phyloP scores from a whole-genome alignment of 371 early-diverging fungal genomes.

The Chytridium lagenaria region DNA sequence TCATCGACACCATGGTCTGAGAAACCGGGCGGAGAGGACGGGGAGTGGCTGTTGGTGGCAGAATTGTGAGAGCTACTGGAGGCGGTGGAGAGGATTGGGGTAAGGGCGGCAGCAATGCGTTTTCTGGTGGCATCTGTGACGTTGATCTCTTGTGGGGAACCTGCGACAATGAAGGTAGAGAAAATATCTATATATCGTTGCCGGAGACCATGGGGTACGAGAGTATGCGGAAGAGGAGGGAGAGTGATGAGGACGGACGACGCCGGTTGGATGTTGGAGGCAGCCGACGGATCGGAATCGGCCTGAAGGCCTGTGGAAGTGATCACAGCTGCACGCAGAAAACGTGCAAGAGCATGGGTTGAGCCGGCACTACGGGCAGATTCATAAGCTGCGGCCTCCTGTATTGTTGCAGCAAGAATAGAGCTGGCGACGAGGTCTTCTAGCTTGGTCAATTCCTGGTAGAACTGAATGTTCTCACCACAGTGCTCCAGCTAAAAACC shows the following conservation, averaged over 20 bases:
- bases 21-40: background rate
- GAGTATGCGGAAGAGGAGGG: background rate
- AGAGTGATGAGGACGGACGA: background rate
- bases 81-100: too few relatives aligned
- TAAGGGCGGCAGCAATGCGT: background rate
- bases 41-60: background rate
- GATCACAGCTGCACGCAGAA: constrained; percentile 4
- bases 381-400: constrained; percentile 8
- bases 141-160: constrained; percentile 3
- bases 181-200: background rate
- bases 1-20: background rate
- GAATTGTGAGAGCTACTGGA: background rate
- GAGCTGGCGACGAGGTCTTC: constrained; percentile 3
- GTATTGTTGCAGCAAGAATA: background rate
- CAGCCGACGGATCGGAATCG: background rate
- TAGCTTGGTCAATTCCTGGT: constrained; percentile 7
- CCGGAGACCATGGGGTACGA: background rate
- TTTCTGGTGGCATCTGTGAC: background rate
- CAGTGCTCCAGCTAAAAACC: constrained; percentile 11
- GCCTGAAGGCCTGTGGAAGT: background rate
- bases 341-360: constrained; percentile 13
- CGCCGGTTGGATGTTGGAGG: constrained; percentile 6
- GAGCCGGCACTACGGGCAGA: background rate
- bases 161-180: background rate
- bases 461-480: constrained; percentile 9